phyloP scores from a whole-genome alignment of 2,329 filamentous ascomycete species.

The Aspergillus calidoustus region DNA sequence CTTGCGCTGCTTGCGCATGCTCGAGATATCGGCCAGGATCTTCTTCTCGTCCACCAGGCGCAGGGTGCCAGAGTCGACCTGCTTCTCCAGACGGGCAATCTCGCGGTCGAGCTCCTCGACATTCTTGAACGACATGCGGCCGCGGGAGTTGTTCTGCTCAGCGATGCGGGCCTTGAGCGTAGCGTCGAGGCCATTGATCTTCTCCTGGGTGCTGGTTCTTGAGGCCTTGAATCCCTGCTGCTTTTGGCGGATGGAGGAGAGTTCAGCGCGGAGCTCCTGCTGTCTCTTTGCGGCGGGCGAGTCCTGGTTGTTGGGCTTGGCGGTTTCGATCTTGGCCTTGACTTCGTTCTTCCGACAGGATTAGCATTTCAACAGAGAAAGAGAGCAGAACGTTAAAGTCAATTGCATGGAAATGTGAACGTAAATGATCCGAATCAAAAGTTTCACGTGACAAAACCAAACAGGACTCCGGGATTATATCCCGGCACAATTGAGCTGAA shows the following conservation, averaged over 20 bases:
- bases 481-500: conserved; percentile 5
- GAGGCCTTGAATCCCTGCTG: conserved; percentile 87
- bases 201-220: conserved; percentile 77
- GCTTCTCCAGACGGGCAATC: conserved; percentile 78
- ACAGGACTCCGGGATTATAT: conserved; percentile 1
- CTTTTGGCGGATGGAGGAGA: conserved; percentile 82
- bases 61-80: conserved; percentile 88
- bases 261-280: conserved; percentile 80
- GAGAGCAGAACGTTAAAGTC: background rate
- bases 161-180: conserved; percentile 81
- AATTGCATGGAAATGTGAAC: background rate
- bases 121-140: conserved; percentile 82
- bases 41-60: conserved; percentile 98
- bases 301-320: conserved; percentile 79
- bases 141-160: conserved; percentile 84
- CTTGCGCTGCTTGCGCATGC: conserved; percentile 86
- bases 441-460: conserved; percentile 6
- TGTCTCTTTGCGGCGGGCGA: conserved; percentile 81
- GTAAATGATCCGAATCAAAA: background rate
- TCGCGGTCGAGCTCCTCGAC: conserved; percentile 84
- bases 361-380: conserved; percentile 14
- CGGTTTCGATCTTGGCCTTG: conserved; percentile 85
- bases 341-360: conserved; percentile 73
- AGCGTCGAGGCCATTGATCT: conserved; percentile 90
- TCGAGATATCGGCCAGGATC: conserved; percentile 80